phyloP scores from a whole-genome alignment of 2,329 filamentous ascomycete genomes.

The Fusarium abutilonis region DNA sequence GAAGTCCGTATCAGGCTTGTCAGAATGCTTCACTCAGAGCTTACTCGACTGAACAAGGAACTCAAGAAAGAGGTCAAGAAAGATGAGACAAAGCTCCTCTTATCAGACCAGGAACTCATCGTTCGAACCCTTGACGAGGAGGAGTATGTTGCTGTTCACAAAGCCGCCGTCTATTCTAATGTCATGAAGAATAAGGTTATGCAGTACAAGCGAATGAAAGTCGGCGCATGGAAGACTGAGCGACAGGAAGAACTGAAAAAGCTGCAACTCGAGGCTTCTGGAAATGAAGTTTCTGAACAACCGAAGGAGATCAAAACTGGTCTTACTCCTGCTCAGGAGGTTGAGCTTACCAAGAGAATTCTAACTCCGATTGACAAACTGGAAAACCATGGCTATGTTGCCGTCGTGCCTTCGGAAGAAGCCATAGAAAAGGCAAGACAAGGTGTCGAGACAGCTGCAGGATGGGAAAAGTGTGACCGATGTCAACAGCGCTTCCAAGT shows the following conservation, averaged over 20 bases:
- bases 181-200: constrained; percentile 84
- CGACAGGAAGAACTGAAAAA: constrained; percentile 55
- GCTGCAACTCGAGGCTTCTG: constrained; percentile 46
- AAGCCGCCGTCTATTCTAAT: constrained; percentile 79
- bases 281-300: constrained; percentile 48
- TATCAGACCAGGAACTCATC: constrained; percentile 74
- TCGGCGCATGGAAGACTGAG: constrained; percentile 76
- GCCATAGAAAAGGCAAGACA: constrained; percentile 73
- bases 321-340: constrained; percentile 73
- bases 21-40: constrained; percentile 71
- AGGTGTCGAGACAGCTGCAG: constrained; percentile 72
- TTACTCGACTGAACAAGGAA: constrained; percentile 72
- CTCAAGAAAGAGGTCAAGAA: constrained; percentile 62
- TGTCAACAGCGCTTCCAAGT: constrained; percentile 89
- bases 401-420: constrained; percentile 68
- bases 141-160: constrained; percentile 74
- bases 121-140: constrained; percentile 79
- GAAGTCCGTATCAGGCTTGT: constrained; percentile 67
- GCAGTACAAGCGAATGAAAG: constrained; percentile 77
- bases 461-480: constrained; percentile 90
- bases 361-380: constrained; percentile 71
- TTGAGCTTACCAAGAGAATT: constrained; percentile 69
- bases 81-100: constrained; percentile 61
- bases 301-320: constrained; percentile 73
- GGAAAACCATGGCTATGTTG: constrained; percentile 79